Conservation (phyloP, 1,139 yeast genomes). For the Yamadazyma triangularis region DNA sequence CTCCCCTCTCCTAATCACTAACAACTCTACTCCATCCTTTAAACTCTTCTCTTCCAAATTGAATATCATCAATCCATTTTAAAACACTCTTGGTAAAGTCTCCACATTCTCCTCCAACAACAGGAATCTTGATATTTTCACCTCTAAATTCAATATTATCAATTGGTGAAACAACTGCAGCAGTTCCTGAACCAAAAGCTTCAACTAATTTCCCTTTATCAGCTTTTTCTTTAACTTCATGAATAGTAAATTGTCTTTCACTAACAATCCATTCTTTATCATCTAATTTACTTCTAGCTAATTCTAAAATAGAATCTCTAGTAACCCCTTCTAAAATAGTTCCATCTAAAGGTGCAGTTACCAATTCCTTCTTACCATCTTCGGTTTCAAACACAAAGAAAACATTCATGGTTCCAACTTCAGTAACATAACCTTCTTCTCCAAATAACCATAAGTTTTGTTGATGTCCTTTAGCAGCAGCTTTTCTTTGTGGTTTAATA, state of each 20-base stretch:
- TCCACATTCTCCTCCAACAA: conserved; percentile 79
- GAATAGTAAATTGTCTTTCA: conserved; percentile 80
- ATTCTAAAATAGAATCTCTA: conserved; percentile 77
- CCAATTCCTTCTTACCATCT: conserved; percentile 85
- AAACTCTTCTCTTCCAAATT: conserved; percentile 78
- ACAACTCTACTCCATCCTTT: conserved; percentile 45
- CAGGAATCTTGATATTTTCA: conserved; percentile 67
- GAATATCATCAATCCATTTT: conserved; percentile 82
- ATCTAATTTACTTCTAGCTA: conserved; percentile 71
- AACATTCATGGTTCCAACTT: conserved; percentile 96
- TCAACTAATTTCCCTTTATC: conserved; percentile 79
- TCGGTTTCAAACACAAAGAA: conserved; percentile 76
- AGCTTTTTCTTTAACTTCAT: conserved; percentile 75
- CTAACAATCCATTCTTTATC: conserved; percentile 70
- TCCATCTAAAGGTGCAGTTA: conserved; percentile 95
- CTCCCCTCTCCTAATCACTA: no score
- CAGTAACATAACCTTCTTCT: conserved; percentile 83
- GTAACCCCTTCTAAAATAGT: conserved; percentile 96
- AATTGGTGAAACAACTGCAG: conserved; percentile 94
- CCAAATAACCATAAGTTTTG: conserved; percentile 97
- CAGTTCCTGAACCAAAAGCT: conserved; percentile 97
- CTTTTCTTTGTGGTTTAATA: conserved; percentile 80
- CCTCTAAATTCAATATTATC: conserved; percentile 80
- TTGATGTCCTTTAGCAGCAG: conserved; percentile 85
- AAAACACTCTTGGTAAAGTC: conserved; percentile 71